phyloP scores from a whole-genome alignment of 805 yeast genomes.

The Nakazawaea anatomiae region DNA sequence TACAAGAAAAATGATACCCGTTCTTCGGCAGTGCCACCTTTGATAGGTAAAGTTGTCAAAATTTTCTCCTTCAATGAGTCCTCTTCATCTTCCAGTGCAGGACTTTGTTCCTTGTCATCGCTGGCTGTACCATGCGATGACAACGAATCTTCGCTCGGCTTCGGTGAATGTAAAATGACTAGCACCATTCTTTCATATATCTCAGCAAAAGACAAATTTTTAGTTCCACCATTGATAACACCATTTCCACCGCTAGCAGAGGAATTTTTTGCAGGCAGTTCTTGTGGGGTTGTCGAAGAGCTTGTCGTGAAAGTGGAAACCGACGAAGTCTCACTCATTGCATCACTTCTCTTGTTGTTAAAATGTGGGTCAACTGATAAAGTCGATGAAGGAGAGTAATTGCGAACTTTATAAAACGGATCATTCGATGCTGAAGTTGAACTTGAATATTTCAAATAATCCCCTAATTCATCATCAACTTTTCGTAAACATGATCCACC shows the following conservation, averaged over 20 bases:
- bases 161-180: constrained; percentile 72
- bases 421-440: not conserved
- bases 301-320: constrained; percentile 2
- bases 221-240: constrained; percentile 10
- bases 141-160: constrained; percentile 22
- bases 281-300: constrained; percentile 4
- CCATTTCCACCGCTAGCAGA: not conserved
- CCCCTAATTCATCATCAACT: constrained; percentile 25
- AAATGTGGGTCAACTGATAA: not conserved
- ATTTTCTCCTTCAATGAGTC: constrained; percentile 19
- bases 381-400: not conserved
- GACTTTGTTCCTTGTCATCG: not conserved
- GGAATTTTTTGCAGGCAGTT: constrained; percentile 8
- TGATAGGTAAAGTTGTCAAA: constrained; percentile 36
- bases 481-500: constrained; percentile 28
- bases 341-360: not conserved
- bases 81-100: constrained; percentile 1
- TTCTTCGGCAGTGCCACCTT: constrained; percentile 63
- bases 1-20: constrained; percentile 63
- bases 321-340: constrained; percentile 3
- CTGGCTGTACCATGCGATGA: not conserved
- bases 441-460: constrained; percentile 13
- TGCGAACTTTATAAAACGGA: not conserved
- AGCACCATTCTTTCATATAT: constrained; percentile 71
- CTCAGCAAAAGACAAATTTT: constrained; percentile 52